Conservation (phyloP, 495 filamentous ascomycete species). For the Daldinia loculata region DNA sequence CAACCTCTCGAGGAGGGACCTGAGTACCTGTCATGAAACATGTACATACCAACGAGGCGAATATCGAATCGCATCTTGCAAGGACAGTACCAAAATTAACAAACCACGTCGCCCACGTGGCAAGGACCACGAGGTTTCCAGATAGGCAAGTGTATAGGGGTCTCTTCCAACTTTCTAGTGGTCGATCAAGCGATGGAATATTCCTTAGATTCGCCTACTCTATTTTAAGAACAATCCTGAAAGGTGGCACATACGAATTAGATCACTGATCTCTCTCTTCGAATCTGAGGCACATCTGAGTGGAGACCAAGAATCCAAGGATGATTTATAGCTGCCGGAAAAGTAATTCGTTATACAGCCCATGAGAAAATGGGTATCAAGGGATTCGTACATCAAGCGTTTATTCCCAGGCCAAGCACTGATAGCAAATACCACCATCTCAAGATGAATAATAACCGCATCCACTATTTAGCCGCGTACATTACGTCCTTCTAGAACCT, state of each 20-base stretch:
- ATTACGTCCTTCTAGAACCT: not conserved
- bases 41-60: conserved; percentile 11
- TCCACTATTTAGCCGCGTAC: not conserved
- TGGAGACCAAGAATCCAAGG: not conserved
- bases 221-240: conserved; percentile 11
- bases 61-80: conserved; percentile 24
- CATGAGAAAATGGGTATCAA: not conserved
- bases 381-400: not conserved
- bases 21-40: conserved; percentile 7
- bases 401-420: not conserved
- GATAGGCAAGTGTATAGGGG: conserved; percentile 18
- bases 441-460: not conserved
- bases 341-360: not conserved
- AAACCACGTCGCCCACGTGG: conserved; percentile 38
- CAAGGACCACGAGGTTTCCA: conserved; percentile 18
- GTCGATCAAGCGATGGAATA: conserved; percentile 24
- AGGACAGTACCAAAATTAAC: conserved; percentile 24
- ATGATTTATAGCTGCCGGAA: conserved; percentile 3
- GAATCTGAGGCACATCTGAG: not conserved
- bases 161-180: conserved; percentile 1
- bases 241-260: not conserved
- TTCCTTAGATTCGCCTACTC: conserved; percentile 13
- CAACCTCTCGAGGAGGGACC: not conserved
- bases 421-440: not conserved
- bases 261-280: conserved; percentile 5